Evolutionary conservation across 78 protist genomes (phyloP), one percentile per base, ranked within the genome.

Genomic region (Protostelium mycophagum): DNA sequence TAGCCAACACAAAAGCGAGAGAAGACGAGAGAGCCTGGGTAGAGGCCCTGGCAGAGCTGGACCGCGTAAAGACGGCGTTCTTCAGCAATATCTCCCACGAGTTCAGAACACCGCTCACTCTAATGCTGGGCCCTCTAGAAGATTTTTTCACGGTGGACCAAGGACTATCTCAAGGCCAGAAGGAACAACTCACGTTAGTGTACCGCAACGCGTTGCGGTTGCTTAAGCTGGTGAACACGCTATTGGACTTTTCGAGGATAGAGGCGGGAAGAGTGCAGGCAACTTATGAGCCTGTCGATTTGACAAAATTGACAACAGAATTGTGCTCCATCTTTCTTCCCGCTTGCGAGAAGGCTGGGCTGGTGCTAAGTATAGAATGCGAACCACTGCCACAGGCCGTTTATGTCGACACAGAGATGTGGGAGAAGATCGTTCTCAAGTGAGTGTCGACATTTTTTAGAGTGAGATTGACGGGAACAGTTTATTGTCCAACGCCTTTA

Each of bases 191-290:
- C 28, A 86, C 85, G 28, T 85, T 93, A 83, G 87, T 89, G 29
- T 73, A 90, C 34, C 88, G 95, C 87, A 93, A 89, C 38, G 85
- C 91, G 28, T 34, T 89, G 38, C 92, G 95, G 28, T 73, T 93
- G 29, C 36, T 89, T 36, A 89, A 90, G 31, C 85, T 88, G 86
- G 95, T 93, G 35, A 89, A 89, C 87, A 89, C 88, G 85, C 87
- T 93, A 31, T 86, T 93, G 90, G 95, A 93, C 83, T 90, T 93
- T 16, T 87, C 91, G 35, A 88, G 89, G 63, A 86, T 89, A 63
- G 95, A 93, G 73, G 92, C 95, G 63, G 92, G 92, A 36, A 89
- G 89, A 36, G 89, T 92, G 95, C 85, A 38, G 38, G 85, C 90
- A 36, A 90, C 87, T 1, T 92, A 89, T 34, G 38, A 83, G 29